A percentile compares a stretch with the other conserved stretches of the same genome.
phyloP scores from a whole-genome alignment of 495 filamentous ascomycete genomes.

The Jackrogersella minutella region DNA sequence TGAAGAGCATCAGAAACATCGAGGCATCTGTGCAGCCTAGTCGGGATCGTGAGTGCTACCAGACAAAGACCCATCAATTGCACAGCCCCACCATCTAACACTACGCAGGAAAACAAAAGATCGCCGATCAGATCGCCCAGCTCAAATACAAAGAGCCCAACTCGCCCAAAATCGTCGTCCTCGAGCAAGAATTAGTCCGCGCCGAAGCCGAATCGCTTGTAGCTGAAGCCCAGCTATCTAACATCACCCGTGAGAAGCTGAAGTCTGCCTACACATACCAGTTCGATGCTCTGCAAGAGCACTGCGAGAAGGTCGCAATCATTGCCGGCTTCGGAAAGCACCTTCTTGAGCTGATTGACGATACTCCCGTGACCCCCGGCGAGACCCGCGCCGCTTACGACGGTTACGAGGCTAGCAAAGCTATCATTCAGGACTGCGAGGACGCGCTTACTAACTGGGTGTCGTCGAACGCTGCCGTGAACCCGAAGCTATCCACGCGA shows the following conservation, averaged over 20 bases:
- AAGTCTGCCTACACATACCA: conserved; percentile 98
- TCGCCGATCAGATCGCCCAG: conserved; percentile 98
- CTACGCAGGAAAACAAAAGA: conserved; percentile 94
- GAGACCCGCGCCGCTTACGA: conserved; percentile 97
- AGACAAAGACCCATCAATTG: not conserved
- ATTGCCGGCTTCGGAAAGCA: conserved; percentile 98
- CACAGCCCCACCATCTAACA: conserved; percentile 2
- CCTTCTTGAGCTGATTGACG: conserved; percentile 91
- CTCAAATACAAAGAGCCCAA: conserved; percentile 99
- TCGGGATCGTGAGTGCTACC: conserved; percentile 78
- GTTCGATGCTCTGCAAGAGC: conserved; percentile 95
- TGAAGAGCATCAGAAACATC: conserved; percentile 99
- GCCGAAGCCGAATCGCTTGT: conserved; percentile 98
- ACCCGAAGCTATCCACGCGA: conserved; percentile 82
- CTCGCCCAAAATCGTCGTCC: conserved; percentile 94
- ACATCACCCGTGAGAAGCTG: conserved; percentile 99
- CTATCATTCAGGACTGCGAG: conserved; percentile 99
- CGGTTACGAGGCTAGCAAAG: conserved; percentile 97
- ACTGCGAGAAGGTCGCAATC: conserved; percentile 98
- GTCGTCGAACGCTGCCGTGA: conserved; percentile 83
- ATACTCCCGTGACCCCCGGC: conserved; percentile 94
- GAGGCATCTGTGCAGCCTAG: conserved; percentile 98
- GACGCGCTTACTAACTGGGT: conserved; percentile 98
- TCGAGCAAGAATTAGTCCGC: conserved; percentile 98
- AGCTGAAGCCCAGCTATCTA: conserved; percentile 96